Conservation (phyloP, 2,329 filamentous ascomycete species). For the Endocalyx cinctus region DNA sequence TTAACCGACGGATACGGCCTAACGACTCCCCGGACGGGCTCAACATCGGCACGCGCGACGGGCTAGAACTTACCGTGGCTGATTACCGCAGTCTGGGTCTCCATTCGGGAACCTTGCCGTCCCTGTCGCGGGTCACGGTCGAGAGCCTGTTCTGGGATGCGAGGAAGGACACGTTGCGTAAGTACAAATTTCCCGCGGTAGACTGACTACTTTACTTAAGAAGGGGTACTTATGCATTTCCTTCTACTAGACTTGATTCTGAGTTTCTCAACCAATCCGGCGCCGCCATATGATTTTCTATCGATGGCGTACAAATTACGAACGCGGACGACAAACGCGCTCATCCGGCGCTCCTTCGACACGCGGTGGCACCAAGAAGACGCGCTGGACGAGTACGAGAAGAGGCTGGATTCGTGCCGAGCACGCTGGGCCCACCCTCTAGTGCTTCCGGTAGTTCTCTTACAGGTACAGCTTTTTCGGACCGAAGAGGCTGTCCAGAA, state of each 20-base stretch:
- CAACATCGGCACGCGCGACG: slow-evolving; percentile 14
- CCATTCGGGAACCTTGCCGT: slow-evolving; percentile 22
- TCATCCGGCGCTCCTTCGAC: slow-evolving; percentile 40
- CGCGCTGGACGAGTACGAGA: slow-evolving; percentile 41
- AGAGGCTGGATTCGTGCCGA: slow-evolving; percentile 39
- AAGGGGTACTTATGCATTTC: no score
- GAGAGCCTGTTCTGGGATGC: slow-evolving; percentile 26
- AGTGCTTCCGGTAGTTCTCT: slow-evolving; percentile 39
- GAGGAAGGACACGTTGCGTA: slow-evolving; percentile 22
- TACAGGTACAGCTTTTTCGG: slow-evolving; percentile 41
- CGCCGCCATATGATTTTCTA: slow-evolving; percentile 42
- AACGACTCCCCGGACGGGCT: slow-evolving; percentile 7
- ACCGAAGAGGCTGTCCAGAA: slow-evolving; percentile 40
- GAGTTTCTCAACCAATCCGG: slow-evolving; percentile 39
- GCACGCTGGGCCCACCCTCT: slow-evolving; percentile 42
- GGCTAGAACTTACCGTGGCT: slow-evolving; percentile 20
- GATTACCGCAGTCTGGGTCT: slow-evolving; percentile 23
- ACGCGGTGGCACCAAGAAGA: slow-evolving; percentile 36
- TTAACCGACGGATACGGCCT: slow-evolving; percentile 15
- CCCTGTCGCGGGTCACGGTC: slow-evolving; percentile 21
- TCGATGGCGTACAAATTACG: slow-evolving; percentile 41
- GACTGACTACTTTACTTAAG: no score
- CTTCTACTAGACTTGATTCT: slow-evolving; percentile 41
- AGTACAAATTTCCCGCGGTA: slow-evolving; percentile 8
- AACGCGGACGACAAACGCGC: slow-evolving; percentile 33